Evolutionary conservation across 1,284 basidiomycete species (phyloP).

Genomic region (Melampsora abietis-canadensis): DNA sequence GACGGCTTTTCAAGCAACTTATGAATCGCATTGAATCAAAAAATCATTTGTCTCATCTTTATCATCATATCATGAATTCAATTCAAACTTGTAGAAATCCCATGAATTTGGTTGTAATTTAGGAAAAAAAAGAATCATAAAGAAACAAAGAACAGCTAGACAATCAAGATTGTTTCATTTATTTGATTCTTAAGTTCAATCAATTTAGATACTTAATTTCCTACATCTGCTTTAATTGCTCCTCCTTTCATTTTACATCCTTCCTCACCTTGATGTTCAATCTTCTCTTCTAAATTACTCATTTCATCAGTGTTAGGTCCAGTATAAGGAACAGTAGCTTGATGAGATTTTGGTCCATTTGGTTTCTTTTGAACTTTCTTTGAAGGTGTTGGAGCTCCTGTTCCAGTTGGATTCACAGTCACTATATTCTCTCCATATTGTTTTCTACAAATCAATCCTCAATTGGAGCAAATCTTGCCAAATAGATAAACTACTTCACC

Average conservation of each 20-base stretch:
- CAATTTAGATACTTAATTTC: constrained; percentile 58
- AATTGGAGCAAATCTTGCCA: constrained; percentile 87
- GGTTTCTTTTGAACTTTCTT: constrained; percentile 40
- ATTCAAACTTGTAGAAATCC: too few species aligned
- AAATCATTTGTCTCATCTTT: too few species aligned
- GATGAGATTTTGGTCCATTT: not conserved
- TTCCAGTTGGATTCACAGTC: not conserved
- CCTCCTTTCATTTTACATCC: constrained; percentile 69
- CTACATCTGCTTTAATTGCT: constrained; percentile 58
- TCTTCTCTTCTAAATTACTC: constrained; percentile 65
- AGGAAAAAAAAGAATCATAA: too few species aligned
- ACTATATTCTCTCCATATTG: constrained; percentile 67
- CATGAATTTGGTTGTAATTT: too few species aligned
- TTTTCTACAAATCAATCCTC: constrained; percentile 75
- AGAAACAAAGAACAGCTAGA: constrained; percentile 11
- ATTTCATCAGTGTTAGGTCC: constrained; percentile 66
- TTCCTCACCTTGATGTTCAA: constrained; percentile 68
- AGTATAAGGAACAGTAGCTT: constrained; percentile 44
- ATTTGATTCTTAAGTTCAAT: constrained; percentile 66
- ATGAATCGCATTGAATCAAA: too few species aligned
- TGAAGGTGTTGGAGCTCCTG: not conserved
- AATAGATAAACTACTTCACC: constrained; percentile 86
- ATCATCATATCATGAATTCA: too few species aligned
- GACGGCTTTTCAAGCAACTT: too few species aligned
- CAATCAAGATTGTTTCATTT: constrained; percentile 54